Conservation (phyloP, 306 rosid genomes). For the Adenanthera pavonina region DNA sequence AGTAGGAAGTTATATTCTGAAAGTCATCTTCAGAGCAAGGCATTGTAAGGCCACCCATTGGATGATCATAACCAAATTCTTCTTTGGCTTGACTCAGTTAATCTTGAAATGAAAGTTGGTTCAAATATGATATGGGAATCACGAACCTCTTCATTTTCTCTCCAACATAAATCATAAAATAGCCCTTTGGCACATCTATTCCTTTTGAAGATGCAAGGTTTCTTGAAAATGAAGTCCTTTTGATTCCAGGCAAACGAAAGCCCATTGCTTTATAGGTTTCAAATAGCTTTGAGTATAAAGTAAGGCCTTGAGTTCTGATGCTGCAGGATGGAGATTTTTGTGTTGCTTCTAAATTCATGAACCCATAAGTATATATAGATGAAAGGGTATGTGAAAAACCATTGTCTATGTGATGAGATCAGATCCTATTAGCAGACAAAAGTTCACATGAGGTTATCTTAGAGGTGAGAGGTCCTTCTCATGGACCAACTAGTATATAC, state of each 20-base stretch:
- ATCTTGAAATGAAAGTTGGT: slow-evolving; percentile 49
- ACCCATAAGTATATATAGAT: slow-evolving; percentile 33
- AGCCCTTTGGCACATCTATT: slow-evolving; percentile 52
- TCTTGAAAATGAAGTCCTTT: slow-evolving; percentile 21
- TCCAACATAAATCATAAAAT: slow-evolving; percentile 51
- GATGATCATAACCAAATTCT: slow-evolving; percentile 61
- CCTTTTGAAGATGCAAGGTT: slow-evolving; percentile 35
- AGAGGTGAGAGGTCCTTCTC: not conserved
- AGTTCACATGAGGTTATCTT: not conserved
- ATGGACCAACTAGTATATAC: not conserved
- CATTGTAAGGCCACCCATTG: slow-evolving; percentile 61
- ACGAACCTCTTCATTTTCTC: slow-evolving; percentile 50
- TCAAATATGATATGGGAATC: slow-evolving; percentile 57
- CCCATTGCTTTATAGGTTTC: slow-evolving; percentile 28
- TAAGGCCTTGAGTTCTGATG: slow-evolving; percentile 8
- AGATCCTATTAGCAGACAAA: not conserved
- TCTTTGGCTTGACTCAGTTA: slow-evolving; percentile 45
- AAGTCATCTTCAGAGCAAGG: slow-evolving; percentile 48
- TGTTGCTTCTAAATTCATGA: slow-evolving; percentile 8
- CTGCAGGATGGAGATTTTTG: not conserved
- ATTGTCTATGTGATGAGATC: not conserved
- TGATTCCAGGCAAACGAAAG: slow-evolving; percentile 38
- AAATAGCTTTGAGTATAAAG: not conserved
- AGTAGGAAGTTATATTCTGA: not conserved
- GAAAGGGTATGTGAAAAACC: not conserved